phyloP scores from a whole-genome alignment of 129 eudicot genomes.

The Sambucus nigra region DNA sequence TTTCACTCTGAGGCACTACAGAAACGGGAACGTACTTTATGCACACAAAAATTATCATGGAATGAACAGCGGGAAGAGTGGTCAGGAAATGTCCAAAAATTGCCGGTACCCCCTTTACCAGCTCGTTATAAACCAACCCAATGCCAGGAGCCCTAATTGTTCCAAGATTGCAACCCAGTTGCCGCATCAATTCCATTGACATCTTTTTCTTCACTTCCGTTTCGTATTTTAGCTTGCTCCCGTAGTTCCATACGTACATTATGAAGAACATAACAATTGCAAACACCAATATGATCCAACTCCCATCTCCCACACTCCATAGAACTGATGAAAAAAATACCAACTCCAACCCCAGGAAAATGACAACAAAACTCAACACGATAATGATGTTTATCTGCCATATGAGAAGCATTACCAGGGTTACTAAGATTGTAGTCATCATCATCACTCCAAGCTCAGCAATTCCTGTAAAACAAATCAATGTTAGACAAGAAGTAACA shows the following conservation, averaged over 20 bases:
- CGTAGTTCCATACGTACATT: conserved; percentile 95
- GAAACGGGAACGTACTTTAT: conserved; percentile 90
- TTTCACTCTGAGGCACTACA: conserved; percentile 76
- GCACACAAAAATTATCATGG: conserved; percentile 87
- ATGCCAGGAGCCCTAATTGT: conserved; percentile 97
- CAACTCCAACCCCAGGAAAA: conserved; percentile 74
- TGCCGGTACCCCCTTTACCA: conserved; percentile 84
- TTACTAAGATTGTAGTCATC: conserved; percentile 90
- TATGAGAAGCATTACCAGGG: conserved; percentile 94
- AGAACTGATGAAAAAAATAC: conserved; percentile 79
- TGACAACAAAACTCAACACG: conserved; percentile 52
- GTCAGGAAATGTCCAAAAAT: conserved; percentile 89
- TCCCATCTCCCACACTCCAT: conserved; percentile 82
- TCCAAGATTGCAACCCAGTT: conserved; percentile 83
- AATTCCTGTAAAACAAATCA: conserved; percentile 44
- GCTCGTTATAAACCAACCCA: conserved; percentile 90
- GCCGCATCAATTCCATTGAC: conserved; percentile 86
- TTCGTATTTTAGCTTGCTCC: conserved; percentile 87
- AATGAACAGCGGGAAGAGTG: conserved; percentile 91
- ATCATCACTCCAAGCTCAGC: conserved; percentile 96
- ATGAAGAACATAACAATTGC: conserved; percentile 56
- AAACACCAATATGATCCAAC: conserved; percentile 89
- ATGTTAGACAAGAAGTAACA: conserved; percentile 11
- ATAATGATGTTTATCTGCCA: conserved; percentile 89
- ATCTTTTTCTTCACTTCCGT: conserved; percentile 82